phyloP scores from a whole-genome alignment of 768 basidiomycete species.

The Hericium coralloides region DNA sequence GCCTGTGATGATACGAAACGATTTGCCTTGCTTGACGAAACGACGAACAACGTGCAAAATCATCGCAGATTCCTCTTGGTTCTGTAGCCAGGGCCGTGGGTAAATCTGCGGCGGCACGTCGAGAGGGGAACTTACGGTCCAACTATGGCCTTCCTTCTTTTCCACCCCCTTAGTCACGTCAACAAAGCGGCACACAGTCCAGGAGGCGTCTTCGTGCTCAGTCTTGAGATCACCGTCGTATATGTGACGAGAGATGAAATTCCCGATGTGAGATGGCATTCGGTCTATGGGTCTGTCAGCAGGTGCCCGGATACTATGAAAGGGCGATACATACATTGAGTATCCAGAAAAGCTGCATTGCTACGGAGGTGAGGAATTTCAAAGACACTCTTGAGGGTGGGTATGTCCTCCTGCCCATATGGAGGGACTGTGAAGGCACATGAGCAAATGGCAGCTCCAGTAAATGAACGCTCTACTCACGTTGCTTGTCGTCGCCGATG shows the following conservation, averaged over 20 bases:
- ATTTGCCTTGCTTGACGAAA: constrained; percentile 10
- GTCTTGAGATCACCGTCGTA: constrained; percentile 21
- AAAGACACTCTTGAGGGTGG: constrained; percentile 24
- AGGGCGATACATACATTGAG: constrained; percentile 21
- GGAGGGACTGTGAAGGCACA: constrained; percentile 23
- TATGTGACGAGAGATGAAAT: constrained; percentile 25
- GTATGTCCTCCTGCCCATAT: constrained; percentile 22
- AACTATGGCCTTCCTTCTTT: constrained; percentile 23
- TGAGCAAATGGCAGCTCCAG: not conserved
- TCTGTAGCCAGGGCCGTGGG: not conserved
- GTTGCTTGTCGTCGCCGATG: constrained; percentile 25
- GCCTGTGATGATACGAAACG: constrained; percentile 25
- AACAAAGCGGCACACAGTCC: constrained; percentile 26
- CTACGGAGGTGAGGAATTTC: constrained; percentile 21
- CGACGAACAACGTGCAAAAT: constrained; percentile 16
- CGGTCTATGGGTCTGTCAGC: constrained; percentile 19
- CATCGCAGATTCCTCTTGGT: constrained; percentile 16
- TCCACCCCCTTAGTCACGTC: constrained; percentile 29
- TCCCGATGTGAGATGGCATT: constrained; percentile 24
- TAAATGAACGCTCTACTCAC: constrained; percentile 17
- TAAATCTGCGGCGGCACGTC: too few species aligned
- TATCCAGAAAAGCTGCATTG: constrained; percentile 22
- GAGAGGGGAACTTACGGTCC: constrained; percentile 18
- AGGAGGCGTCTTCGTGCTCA: constrained; percentile 6
- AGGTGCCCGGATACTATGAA: not conserved